Percentiles rank a stretch among this genome's conserved stretches.
These are phyloP conservation scores for Cutaneotrichosporon cavernicola DNA, from an alignment of 1,284 basidiomycete species.

Conservation along the genomic window DNA sequence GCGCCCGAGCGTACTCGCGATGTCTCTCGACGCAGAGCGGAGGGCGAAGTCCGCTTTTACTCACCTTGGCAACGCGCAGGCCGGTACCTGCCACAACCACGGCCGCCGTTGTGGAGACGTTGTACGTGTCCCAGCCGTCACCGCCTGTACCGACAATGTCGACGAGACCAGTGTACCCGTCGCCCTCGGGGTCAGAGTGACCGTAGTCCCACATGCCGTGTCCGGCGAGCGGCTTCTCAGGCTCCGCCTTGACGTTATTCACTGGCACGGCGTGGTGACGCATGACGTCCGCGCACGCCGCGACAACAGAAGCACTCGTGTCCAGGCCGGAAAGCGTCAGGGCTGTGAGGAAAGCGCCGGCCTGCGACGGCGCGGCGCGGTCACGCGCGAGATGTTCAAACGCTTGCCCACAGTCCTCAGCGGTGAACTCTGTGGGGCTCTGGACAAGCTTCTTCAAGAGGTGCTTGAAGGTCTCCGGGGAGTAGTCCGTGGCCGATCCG, in stretches of 20 bases:
- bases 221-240: conserved; percentile 16
- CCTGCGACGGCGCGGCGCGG: conserved; percentile 54
- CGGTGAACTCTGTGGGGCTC: conserved; percentile 69
- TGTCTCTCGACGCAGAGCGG: neutral
- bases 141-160: conserved; percentile 81
- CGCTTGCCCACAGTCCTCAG: conserved; percentile 67
- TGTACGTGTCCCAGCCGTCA: conserved; percentile 95
- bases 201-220: conserved; percentile 50
- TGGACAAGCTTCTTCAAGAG: conserved; percentile 73
- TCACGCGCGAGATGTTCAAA: conserved; percentile 66
- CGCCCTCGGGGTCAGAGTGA: conserved; percentile 48
- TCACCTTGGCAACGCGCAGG: conserved; percentile 85
- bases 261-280: conserved; percentile 62
- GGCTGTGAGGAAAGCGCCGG: conserved; percentile 79
- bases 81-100: conserved; percentile 94
- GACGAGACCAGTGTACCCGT: conserved; percentile 51
- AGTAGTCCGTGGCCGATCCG: conserved; percentile 27
- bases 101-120: conserved; percentile 92
- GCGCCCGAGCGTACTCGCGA: neutral
- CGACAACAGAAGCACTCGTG: conserved; percentile 68
- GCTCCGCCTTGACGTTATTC: conserved; percentile 53
- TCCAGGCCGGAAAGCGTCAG: conserved; percentile 75
- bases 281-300: conserved; percentile 72
- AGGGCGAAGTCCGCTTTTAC: conserved; percentile 27
- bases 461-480: conserved; percentile 68